Percentiles rank a stretch among this genome's conserved stretches.
phyloP scores from a whole-genome alignment of 1,284 basidiomycete species.

The Boletus chippewaensis region DNA sequence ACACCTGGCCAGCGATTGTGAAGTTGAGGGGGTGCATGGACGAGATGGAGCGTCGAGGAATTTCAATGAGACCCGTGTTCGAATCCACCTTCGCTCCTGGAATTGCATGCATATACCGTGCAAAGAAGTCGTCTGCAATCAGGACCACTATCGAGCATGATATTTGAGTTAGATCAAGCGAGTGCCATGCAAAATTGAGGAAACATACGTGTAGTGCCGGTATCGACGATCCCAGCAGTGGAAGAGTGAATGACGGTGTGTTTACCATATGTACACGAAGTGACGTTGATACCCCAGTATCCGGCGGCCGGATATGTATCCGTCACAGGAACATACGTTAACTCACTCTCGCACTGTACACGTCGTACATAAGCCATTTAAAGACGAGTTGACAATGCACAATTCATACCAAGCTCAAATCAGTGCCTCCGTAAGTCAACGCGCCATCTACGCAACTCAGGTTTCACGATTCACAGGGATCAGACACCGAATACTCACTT shows the following conservation, averaged over 20 bases:
- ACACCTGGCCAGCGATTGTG: conserved; percentile 9
- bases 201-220: conserved; percentile 7
- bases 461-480: background rate
- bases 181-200: background rate
- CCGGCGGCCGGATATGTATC: conserved; percentile 14
- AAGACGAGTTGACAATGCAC: background rate
- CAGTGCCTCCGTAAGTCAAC: conserved; percentile 23
- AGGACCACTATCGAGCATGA: conserved; percentile 14
- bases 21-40: conserved; percentile 23
- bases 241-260: conserved; percentile 14
- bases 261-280: conserved; percentile 13
- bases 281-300: conserved; percentile 28
- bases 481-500: conserved; percentile 11
- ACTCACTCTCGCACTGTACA: conserved; percentile 15
- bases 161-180: background rate
- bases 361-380: background rate
- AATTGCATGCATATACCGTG: conserved; percentile 15
- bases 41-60: conserved; percentile 13
- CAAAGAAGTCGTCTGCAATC: conserved; percentile 22
- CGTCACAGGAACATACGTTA: conserved; percentile 8
- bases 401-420: conserved; percentile 14
- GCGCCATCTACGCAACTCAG: conserved; percentile 21
- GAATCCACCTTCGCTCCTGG: conserved; percentile 18
- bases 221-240: conserved; percentile 14
- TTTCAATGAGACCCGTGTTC: conserved; percentile 17